These are phyloP conservation scores for Mycoemilia scoparia DNA, from an alignment of 192 early-diverging fungal genomes.

Conservation along the genomic window DNA sequence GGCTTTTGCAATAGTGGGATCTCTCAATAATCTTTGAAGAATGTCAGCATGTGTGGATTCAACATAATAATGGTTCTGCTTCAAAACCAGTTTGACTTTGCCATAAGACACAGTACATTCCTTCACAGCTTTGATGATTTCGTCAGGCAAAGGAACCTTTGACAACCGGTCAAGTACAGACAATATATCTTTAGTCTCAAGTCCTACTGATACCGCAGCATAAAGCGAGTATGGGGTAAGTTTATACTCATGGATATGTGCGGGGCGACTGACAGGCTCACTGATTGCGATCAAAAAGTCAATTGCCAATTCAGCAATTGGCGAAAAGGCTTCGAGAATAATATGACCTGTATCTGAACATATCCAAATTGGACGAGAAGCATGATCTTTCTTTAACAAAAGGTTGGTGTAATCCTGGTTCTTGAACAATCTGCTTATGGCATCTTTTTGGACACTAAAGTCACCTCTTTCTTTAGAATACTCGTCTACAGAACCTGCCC, in stretches of 20 bases:
- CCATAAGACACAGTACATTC: constrained; percentile 76
- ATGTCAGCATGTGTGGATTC: constrained; percentile 75
- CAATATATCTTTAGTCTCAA: constrained; percentile 82
- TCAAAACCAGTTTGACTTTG: constrained; percentile 91
- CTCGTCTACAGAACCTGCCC: no score
- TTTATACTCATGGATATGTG: constrained; percentile 59
- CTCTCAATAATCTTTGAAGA: constrained; percentile 57
- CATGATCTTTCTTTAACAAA: constrained; percentile 74
- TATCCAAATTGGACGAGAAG: constrained; percentile 80
- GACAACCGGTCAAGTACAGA: constrained; percentile 74
- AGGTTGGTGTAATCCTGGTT: constrained; percentile 58
- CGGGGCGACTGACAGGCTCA: constrained; percentile 75
- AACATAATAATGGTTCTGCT: constrained; percentile 84
- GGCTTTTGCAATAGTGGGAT: constrained; percentile 51
- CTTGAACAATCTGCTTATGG: constrained; percentile 43
- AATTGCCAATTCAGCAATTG: constrained; percentile 85
- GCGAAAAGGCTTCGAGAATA: constrained; percentile 91
- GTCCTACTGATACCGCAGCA: constrained; percentile 93
- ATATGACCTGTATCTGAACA: constrained; percentile 61
- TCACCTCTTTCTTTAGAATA: no score
- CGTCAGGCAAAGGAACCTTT: constrained; percentile 65
- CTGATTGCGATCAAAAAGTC: constrained; percentile 92
- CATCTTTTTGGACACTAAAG: no score
- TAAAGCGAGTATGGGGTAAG: constrained; percentile 89
- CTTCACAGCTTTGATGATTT: constrained; percentile 56